These are phyloP conservation scores for Wallemia ichthyophaga DNA, from an alignment of 1,284 basidiomycete species.

Conservation along the genomic window DNA sequence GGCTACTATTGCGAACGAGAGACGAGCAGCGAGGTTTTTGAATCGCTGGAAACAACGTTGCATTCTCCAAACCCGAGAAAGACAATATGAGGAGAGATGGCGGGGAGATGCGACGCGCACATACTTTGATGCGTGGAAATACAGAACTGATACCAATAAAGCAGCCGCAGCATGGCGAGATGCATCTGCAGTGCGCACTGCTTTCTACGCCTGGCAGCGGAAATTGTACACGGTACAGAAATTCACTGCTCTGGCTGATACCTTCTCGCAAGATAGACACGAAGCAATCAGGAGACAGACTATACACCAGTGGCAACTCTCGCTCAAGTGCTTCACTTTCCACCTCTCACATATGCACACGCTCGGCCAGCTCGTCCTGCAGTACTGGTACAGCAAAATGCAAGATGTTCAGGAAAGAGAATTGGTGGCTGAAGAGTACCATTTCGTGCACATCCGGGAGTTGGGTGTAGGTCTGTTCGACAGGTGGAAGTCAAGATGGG, in stretches of 20 bases:
- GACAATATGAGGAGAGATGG: not conserved
- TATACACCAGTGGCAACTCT: not conserved
- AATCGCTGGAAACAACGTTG: not conserved
- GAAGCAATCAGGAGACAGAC: not conserved
- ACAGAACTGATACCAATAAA: not conserved
- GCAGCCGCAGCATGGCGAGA: not conserved
- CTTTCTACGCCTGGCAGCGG: not conserved
- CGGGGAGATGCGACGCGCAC: not conserved
- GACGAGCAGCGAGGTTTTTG: not conserved
- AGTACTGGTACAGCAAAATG: not conserved
- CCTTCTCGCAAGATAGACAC: not conserved
- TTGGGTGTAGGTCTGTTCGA: not conserved
- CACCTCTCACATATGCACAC: not conserved
- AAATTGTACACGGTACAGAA: not conserved
- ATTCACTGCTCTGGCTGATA: not conserved
- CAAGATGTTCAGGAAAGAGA: not conserved
- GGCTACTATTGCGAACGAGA: not conserved
- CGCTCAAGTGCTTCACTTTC: not conserved
- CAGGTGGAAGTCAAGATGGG: not conserved
- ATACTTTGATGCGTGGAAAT: not conserved
- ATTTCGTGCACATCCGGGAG: not conserved
- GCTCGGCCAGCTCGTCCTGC: not conserved
- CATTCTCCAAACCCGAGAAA: not conserved
- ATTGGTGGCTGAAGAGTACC: not conserved
- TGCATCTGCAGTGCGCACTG: not conserved